Evolutionary conservation across 78 protist genomes (phyloP).

Genomic region (Dictyostelium purpureum): DNA sequence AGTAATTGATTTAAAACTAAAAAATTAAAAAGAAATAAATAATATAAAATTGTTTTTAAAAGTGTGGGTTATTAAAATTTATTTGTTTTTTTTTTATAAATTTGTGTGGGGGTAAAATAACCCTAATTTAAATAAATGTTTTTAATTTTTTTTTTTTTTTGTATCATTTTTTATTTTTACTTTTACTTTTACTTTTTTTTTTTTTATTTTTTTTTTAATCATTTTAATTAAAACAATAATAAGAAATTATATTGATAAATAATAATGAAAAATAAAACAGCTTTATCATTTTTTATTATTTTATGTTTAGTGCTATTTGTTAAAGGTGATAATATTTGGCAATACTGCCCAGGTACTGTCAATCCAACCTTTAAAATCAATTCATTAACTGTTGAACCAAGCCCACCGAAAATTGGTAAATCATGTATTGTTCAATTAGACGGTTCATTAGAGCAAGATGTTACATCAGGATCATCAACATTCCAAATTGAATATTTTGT

Average conservation of each 20-base stretch:
- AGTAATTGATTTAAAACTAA: no score
- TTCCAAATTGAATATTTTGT: conserved; percentile 11
- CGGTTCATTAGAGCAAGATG: neutral
- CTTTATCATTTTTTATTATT: neutral
- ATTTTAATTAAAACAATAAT: neutral
- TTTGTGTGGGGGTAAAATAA: no score
- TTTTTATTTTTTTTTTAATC: neutral
- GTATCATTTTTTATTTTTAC: neutral
- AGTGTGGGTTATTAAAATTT: no score
- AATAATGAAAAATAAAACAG: neutral
- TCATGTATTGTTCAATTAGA: neutral
- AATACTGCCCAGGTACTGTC: conserved; percentile 5
- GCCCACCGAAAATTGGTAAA: conserved; percentile 54
- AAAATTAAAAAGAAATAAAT: no score
- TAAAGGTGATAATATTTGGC: conserved; percentile 18
- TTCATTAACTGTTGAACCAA: conserved; percentile 30
- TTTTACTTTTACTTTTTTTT: neutral
- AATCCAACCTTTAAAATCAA: conserved; percentile 3
- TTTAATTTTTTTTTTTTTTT: neutral
- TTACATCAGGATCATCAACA: conserved; percentile 15
- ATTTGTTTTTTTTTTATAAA: neutral
- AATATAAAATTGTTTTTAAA: no score
- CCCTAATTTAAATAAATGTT: neutral
- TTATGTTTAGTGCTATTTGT: neutral
- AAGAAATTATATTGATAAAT: neutral